phyloP scores from a whole-genome alignment of 164 flowering plant species.

The Akebia trifoliata region DNA sequence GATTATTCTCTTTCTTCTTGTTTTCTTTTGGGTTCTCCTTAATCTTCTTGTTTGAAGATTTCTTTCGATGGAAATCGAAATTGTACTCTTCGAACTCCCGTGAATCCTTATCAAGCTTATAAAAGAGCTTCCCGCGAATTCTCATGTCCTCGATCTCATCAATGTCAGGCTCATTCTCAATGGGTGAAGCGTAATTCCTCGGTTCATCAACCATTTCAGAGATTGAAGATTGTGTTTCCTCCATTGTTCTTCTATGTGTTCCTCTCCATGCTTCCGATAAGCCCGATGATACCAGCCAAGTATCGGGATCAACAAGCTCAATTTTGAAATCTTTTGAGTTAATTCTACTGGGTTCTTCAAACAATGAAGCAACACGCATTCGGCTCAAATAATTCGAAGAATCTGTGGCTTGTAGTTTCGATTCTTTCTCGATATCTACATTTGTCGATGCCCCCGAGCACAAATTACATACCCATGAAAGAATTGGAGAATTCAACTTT shows the following conservation, averaged over 20 bases:
- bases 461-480: slow-evolving; percentile 9
- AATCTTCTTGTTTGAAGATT: slow-evolving; percentile 27
- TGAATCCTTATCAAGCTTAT: slow-evolving; percentile 66
- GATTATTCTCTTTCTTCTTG: slow-evolving; percentile 24
- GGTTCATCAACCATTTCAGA: slow-evolving; percentile 20
- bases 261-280: slow-evolving; percentile 48
- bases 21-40: slow-evolving; percentile 27
- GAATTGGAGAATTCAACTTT: slow-evolving; percentile 11
- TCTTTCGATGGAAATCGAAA: slow-evolving; percentile 52
- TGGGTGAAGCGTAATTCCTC: neutral
- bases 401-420: neutral
- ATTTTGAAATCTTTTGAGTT: slow-evolving; percentile 29
- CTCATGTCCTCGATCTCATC: slow-evolving; percentile 89
- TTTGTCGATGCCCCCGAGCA: slow-evolving; percentile 22
- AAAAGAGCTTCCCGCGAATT: slow-evolving; percentile 61
- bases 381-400: slow-evolving; percentile 11
- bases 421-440: slow-evolving; percentile 9
- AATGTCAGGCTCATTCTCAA: slow-evolving; percentile 35
- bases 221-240: neutral
- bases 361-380: slow-evolving; percentile 35
- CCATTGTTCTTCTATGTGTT: slow-evolving; percentile 1
- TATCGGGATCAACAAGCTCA: slow-evolving; percentile 58
- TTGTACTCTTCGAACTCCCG: slow-evolving; percentile 78
- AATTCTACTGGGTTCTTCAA: slow-evolving; percentile 13
- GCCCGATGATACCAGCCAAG: slow-evolving; percentile 66